phyloP scores from a whole-genome alignment of 1,284 basidiomycete species.

The Boletellus deceptivus region DNA sequence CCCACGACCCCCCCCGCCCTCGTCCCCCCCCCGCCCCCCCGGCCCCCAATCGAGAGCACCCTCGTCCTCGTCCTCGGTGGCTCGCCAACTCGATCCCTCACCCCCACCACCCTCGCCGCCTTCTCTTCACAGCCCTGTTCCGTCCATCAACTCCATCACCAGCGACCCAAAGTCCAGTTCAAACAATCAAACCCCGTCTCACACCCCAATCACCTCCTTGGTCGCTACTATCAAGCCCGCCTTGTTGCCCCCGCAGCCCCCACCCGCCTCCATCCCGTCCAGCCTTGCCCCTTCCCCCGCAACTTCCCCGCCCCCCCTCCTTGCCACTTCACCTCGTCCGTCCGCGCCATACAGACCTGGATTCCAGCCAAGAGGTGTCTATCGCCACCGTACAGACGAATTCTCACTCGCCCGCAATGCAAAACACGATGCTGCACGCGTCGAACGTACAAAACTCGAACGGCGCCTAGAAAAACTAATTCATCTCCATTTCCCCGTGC shows the following conservation, averaged over 20 bases:
- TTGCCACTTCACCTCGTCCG: conserved; percentile 25
- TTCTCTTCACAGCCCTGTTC: conserved; percentile 24
- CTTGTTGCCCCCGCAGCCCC: conserved; percentile 2
- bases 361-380: conserved; percentile 68
- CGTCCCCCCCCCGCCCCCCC: conserved; percentile 32
- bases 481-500: conserved; percentile 71
- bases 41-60: conserved; percentile 25
- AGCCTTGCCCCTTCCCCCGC: conserved; percentile 29
- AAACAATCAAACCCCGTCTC: conserved; percentile 4
- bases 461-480: conserved; percentile 85
- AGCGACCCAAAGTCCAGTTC: conserved; percentile 13
- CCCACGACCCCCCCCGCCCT: conserved; percentile 39
- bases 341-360: conserved; percentile 61
- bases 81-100: conserved; percentile 16
- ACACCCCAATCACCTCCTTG: conserved; percentile 10
- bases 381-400: conserved; percentile 71
- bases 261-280: conserved; percentile 4
- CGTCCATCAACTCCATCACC: conserved; percentile 22
- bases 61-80: conserved; percentile 18
- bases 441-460: conserved; percentile 79
- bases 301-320: conserved; percentile 20
- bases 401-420: conserved; percentile 61
- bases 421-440: conserved; percentile 58
- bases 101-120: conserved; percentile 14
- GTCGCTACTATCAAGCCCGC: not conserved